Evolutionary conservation across 2,329 filamentous ascomycete species (phyloP).

Genomic region (Penicillium polonicum): DNA sequence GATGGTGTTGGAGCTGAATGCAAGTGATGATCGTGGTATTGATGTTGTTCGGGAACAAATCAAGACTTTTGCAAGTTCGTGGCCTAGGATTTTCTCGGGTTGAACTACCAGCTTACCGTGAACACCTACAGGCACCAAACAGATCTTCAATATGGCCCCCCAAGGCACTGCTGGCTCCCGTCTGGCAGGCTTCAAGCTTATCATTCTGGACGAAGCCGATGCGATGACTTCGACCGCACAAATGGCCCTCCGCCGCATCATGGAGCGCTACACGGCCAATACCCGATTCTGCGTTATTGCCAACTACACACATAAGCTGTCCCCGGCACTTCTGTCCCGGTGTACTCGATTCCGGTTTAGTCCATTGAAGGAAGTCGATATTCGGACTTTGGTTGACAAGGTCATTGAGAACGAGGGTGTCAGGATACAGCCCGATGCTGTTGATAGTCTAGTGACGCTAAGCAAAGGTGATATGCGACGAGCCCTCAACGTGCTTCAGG

Average conservation of each 20-base stretch:
- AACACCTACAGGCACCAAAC: conserved; percentile 64
- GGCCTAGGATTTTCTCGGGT: neutral
- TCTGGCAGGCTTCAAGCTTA: conserved; percentile 84
- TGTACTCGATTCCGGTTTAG: conserved; percentile 96
- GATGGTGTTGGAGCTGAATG: conserved; percentile 98
- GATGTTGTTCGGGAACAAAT: conserved; percentile 98
- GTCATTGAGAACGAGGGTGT: conserved; percentile 86
- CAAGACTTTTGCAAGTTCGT: conserved; percentile 87
- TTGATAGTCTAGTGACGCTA: conserved; percentile 77
- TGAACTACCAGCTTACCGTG: conserved; percentile 2
- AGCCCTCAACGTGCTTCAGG: conserved; percentile 91
- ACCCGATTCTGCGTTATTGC: conserved; percentile 98
- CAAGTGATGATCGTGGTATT: conserved; percentile 94
- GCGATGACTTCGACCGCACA: conserved; percentile 99
- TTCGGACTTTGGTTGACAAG: conserved; percentile 78
- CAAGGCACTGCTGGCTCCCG: conserved; percentile 46
- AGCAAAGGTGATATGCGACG: conserved; percentile 96
- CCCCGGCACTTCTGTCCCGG: conserved; percentile 83
- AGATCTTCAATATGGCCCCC: conserved; percentile 77
- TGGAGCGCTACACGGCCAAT: conserved; percentile 99
- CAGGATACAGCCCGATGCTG: conserved; percentile 76
- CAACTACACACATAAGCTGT: conserved; percentile 98
- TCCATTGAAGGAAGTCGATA: conserved; percentile 84
- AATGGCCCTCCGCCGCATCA: conserved; percentile 94
- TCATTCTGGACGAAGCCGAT: conserved; percentile 97